Conservation (phyloP, 148 eudicot genomes). For the Talinum fruticosum region DNA sequence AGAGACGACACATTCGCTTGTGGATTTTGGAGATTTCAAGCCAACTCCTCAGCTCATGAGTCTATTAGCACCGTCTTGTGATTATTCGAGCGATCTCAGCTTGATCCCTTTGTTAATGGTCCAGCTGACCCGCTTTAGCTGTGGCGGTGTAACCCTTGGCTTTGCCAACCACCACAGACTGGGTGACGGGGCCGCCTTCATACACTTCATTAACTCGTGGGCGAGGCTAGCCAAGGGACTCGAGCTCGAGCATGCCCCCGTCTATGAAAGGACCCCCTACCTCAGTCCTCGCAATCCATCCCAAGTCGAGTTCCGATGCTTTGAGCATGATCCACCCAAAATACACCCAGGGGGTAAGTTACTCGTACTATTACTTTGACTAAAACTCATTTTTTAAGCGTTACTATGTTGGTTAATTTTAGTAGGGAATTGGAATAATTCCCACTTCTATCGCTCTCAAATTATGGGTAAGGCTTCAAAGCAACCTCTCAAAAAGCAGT, state of each 20-base stretch:
- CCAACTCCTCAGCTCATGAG: not conserved
- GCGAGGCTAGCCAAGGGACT: slow-evolving; percentile 30
- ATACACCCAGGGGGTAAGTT: not conserved
- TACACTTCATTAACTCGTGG: slow-evolving; percentile 31
- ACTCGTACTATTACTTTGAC: no score
- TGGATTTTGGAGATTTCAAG: slow-evolving; percentile 6
- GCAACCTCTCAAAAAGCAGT: no score
- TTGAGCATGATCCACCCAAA: slow-evolving; percentile 31
- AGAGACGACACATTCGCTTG: slow-evolving; percentile 5
- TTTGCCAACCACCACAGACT: slow-evolving; percentile 28
- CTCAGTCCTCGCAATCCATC: slow-evolving; percentile 36
- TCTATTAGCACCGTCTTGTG: slow-evolving; percentile 8
- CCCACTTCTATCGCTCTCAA: no score
- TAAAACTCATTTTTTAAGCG: not conserved
- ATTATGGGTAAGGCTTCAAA: no score
- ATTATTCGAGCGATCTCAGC: slow-evolving; percentile 15
- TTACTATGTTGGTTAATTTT: no score
- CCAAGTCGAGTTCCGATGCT: slow-evolving; percentile 29
- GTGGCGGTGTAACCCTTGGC: slow-evolving; percentile 37
- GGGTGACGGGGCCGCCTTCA: slow-evolving; percentile 20
- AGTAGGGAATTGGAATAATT: no score
- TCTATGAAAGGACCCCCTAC: slow-evolving; percentile 18
- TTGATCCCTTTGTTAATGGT: slow-evolving; percentile 16
- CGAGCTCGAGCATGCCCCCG: slow-evolving; percentile 23
- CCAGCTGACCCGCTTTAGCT: slow-evolving; percentile 35